Evolutionary conservation across 148 eudicot species (phyloP).

Genomic region (Heliosperma pusillum): DNA sequence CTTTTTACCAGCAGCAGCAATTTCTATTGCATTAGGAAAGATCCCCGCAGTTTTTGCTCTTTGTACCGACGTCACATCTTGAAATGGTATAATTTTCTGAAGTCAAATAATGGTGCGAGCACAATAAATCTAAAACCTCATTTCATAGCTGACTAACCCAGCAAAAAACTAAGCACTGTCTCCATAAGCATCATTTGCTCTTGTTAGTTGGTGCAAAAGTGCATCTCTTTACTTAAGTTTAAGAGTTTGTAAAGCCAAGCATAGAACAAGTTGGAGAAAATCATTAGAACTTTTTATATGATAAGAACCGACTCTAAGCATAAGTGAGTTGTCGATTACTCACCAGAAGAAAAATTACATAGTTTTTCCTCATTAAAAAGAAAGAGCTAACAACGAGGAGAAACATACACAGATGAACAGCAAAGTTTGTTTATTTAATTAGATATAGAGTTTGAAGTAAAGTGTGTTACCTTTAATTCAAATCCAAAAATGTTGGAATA

Average conservation of each 20-base stretch:
- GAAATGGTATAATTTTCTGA: conserved; percentile 76
- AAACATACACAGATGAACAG: neutral
- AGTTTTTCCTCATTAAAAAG: neutral
- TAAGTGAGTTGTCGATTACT: neutral
- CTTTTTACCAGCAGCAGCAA: conserved; percentile 69
- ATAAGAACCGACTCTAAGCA: neutral
- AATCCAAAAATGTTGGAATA: conserved; percentile 95
- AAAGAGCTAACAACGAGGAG: conserved; percentile 8
- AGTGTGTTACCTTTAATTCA: conserved; percentile 75
- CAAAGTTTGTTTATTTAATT: neutral
- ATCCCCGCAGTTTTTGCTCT: conserved; percentile 94
- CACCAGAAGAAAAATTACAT: neutral
- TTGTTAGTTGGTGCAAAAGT: neutral
- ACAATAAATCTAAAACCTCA: conserved; percentile 8
- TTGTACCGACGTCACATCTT: conserved; percentile 69
- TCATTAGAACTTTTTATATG: neutral
- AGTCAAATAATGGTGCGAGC: conserved; percentile 20
- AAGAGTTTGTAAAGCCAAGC: neutral
- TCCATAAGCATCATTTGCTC: neutral
- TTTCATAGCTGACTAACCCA: neutral
- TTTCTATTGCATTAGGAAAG: conserved; percentile 96
- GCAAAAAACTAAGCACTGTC: neutral
- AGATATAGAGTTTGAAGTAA: neutral
- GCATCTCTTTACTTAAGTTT: neutral
- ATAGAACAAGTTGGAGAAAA: neutral